Percentiles rank a stretch among this genome's conserved stretches.
Conservation (phyloP, 805 yeast species). For the Kazachstania martiniae region DNA sequence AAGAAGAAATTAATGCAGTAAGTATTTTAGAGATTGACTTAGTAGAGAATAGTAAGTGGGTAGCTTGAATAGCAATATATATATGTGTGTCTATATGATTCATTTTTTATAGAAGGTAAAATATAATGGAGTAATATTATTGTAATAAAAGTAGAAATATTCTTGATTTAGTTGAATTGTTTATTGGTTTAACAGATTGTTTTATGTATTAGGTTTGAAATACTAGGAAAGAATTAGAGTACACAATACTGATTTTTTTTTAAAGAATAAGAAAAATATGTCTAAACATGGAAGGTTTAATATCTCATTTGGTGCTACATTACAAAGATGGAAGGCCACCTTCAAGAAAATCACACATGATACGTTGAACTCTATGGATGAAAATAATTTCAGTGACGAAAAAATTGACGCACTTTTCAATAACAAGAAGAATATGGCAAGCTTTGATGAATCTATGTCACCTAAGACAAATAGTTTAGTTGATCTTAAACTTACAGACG, state of each 20-base stretch:
- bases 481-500: slow-evolving; percentile 20
- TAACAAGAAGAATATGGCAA: slow-evolving; percentile 1
- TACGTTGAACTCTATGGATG: slow-evolving; percentile 14
- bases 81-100: too few relatives aligned
- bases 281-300: slow-evolving; percentile 2
- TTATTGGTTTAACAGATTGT: neutral
- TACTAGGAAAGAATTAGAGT: neutral
- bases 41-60: too few relatives aligned
- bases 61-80: too few relatives aligned
- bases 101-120: too few relatives aligned
- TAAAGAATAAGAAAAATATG: neutral
- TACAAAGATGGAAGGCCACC: slow-evolving; percentile 16
- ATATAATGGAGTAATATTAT: too few relatives aligned
- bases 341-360: slow-evolving; percentile 15
- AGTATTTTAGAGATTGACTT: too few relatives aligned
- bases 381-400: slow-evolving; percentile 9
- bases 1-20: too few relatives aligned
- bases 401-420: slow-evolving; percentile 16
- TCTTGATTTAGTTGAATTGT: too few relatives aligned
- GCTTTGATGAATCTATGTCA: slow-evolving; percentile 9
- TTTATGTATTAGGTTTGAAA: neutral
- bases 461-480: slow-evolving; percentile 3
- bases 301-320: slow-evolving; percentile 7
- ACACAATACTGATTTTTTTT: neutral
- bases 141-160: too few relatives aligned